phyloP scores from a whole-genome alignment of 1,284 basidiomycete genomes.

The Leccinum variabile region DNA sequence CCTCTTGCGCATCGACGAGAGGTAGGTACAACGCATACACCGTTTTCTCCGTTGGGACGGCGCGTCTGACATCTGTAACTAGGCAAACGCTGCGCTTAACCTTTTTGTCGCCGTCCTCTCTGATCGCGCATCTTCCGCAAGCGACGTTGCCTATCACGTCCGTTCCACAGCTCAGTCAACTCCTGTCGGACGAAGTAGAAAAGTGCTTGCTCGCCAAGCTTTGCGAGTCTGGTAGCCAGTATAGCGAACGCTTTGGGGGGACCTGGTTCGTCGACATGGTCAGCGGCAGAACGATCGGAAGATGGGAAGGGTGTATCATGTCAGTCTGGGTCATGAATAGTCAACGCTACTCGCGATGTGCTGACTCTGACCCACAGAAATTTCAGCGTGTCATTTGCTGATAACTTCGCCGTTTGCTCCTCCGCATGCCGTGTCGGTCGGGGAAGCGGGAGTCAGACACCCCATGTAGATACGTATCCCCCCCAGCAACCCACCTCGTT shows the following conservation, averaged over 20 bases:
- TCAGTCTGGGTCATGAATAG: conserved; percentile 41
- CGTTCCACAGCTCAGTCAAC: conserved; percentile 68
- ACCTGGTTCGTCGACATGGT: conserved; percentile 76
- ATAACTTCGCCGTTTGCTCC: conserved; percentile 53
- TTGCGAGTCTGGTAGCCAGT: conserved; percentile 60
- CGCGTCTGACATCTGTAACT: conserved; percentile 5
- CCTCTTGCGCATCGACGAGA: conserved; percentile 62
- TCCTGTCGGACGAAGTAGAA: conserved; percentile 74
- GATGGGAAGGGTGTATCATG: conserved; percentile 78
- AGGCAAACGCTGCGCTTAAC: conserved; percentile 75
- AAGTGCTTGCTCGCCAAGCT: conserved; percentile 63
- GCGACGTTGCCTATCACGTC: conserved; percentile 70
- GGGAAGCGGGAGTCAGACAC: conserved; percentile 35
- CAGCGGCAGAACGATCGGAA: conserved; percentile 64
- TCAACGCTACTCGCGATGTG: conserved; percentile 3
- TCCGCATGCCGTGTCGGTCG: conserved; percentile 53
- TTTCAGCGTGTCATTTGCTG: conserved; percentile 56
- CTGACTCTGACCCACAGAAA: conserved; percentile 44
- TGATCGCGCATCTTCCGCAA: conserved; percentile 73
- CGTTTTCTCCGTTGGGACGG: neutral
- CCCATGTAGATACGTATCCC: conserved; percentile 42
- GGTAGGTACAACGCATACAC: conserved; percentile 37
- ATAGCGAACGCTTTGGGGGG: conserved; percentile 55
- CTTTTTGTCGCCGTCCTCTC: conserved; percentile 65
- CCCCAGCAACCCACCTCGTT: conserved; percentile 36